Conservation (phyloP, 768 basidiomycete genomes). For the Cystofilobasidium ferigula region DNA sequence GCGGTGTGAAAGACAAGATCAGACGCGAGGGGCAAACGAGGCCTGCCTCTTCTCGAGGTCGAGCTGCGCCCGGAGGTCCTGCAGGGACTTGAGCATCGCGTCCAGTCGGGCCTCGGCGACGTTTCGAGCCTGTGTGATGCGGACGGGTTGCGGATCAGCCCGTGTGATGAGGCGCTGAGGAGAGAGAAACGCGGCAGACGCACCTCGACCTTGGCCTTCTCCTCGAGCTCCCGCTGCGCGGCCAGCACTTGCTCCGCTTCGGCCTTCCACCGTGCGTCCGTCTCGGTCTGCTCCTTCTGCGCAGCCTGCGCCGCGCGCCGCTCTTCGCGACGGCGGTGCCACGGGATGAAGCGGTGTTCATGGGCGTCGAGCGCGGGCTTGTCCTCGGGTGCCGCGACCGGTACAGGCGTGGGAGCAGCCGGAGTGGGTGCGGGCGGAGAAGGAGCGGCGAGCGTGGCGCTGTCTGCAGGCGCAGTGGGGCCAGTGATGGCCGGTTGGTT, state of each 20-base stretch:
- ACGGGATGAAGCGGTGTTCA: not conserved
- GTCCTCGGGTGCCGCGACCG: not conserved
- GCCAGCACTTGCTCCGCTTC: not conserved
- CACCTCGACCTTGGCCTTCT: too few species aligned
- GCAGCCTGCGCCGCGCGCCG: not conserved
- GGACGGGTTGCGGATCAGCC: not conserved
- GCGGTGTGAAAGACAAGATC: not conserved
- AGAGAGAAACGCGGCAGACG: too few species aligned
- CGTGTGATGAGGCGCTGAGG: too few species aligned
- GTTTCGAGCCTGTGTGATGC: not conserved
- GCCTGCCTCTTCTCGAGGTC: not conserved
- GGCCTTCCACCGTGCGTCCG: not conserved
- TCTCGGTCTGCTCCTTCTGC: not conserved
- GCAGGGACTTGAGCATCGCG: not conserved
- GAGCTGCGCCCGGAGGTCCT: not conserved
- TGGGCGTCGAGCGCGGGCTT: not conserved
- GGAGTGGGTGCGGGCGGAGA: not conserved
- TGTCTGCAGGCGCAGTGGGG: too few species aligned
- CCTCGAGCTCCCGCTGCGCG: too few species aligned
- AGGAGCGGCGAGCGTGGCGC: not conserved
- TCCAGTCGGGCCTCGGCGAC: not conserved
- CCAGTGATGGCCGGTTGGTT: too few species aligned
- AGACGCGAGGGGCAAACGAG: not conserved
- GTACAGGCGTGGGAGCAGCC: not conserved
- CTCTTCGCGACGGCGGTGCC: not conserved